Percentiles rank a stretch among this genome's conserved stretches.
These are phyloP conservation scores for Zarea fungicola DNA, from an alignment of 2,329 filamentous ascomycete genomes.

Conservation along the genomic window DNA sequence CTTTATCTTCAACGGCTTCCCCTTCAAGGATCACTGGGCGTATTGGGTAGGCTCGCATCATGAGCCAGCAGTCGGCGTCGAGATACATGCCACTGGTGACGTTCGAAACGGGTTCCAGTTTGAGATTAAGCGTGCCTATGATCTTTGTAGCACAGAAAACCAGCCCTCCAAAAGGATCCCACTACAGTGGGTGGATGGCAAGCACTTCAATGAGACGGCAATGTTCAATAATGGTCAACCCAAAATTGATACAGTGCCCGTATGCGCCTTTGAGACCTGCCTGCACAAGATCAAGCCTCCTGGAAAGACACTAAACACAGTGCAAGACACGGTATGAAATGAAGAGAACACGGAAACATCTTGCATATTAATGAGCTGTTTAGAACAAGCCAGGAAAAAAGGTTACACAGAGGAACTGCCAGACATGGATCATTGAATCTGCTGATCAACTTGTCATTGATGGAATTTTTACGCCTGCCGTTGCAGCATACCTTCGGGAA, in stretches of 20 bases:
- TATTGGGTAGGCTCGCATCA: constrained; percentile 22
- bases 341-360: too few species aligned
- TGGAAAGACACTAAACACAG: constrained; percentile 16
- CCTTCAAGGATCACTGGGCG: constrained; percentile 33
- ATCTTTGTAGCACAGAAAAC: constrained; percentile 16
- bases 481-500: constrained; percentile 21
- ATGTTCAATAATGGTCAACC: constrained; percentile 23
- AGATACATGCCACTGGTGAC: constrained; percentile 27
- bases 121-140: constrained; percentile 24
- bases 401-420: constrained; percentile 27
- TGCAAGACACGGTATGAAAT: neutral
- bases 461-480: constrained; percentile 20
- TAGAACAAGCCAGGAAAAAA: constrained; percentile 13
- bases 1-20: constrained; percentile 26
- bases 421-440: constrained; percentile 32
- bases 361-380: too few species aligned
- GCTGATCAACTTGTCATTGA: constrained; percentile 25
- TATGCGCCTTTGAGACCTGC: constrained; percentile 24
- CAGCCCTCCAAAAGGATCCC: constrained; percentile 21
- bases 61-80: constrained; percentile 20
- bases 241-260: constrained; percentile 19
- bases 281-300: constrained; percentile 16
- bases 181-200: constrained; percentile 26
- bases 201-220: constrained; percentile 19
- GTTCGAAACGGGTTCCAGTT: constrained; percentile 27